Base-by-base conservation (phyloP, 2,329 filamentous ascomycete species). In the Onygenales sp. region DNA sequence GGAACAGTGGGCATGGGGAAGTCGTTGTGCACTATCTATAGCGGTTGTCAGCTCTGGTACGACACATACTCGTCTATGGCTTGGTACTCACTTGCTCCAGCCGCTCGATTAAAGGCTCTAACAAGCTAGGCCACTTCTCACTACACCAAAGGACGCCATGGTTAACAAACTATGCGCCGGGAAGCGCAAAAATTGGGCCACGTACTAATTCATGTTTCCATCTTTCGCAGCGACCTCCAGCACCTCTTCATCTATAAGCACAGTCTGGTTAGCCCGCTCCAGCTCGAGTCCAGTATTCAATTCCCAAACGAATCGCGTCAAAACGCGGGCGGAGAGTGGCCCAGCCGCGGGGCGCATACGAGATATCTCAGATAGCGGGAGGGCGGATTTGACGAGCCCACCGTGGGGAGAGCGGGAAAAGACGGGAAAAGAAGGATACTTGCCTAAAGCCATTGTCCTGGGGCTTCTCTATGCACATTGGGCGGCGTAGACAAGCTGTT, bases 1-100 rank as follows among this genome's bases (percentile, higher is more conserved):
- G 73, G 77, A 51, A 82, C 70, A 51, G 74, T 76, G 9, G 87
- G 87, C 61, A 86, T 84, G 42, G 87, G 83, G 62, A 95, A 95
- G 51, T 85, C 84, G 65, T 83, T 77, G 67, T 81, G 80, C 42
- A 87, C 81, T 60, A 90, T 92, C 88, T 94, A 42, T 50, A 42
- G 17, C 21, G 42, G 27, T 6, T 49, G 34, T 49, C 32, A 54
- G 49, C 52, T 32, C 13, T 27, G 21, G 21, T 27, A 27, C 21
- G 21, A 4, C 21, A 27, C 21, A 27, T 27, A 27, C 21, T 27
- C 21, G 4, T 27, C 21, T 5, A 27, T n/a, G 9, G 6, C 36
- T 14, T 10, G 14, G 36, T 8, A 27, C 68, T 60, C 67, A 83
- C 80, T 67, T 81, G 77, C 67, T 93, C 85, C 49, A 92, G 77